These are phyloP conservation scores for Linnemannia elongata DNA, from an alignment of 192 early-diverging fungal genomes.

Conservation along the genomic window DNA sequence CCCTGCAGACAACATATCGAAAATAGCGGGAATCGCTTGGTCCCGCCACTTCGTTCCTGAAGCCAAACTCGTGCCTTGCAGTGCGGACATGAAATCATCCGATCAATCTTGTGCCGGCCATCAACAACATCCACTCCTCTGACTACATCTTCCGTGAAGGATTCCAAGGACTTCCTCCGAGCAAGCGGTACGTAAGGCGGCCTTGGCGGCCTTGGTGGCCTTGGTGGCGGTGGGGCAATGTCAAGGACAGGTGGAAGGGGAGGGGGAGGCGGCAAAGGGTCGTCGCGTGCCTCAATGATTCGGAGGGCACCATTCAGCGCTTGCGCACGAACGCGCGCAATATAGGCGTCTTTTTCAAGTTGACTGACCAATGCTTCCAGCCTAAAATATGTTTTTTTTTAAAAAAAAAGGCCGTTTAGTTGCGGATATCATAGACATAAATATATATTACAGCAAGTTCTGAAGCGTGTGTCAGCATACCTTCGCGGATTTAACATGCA, in stretches of 20 bases:
- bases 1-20: conserved; percentile 26
- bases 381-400: not conserved
- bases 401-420: not conserved
- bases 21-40: not conserved
- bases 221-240: not conserved
- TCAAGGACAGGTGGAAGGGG: not conserved
- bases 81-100: conserved; percentile 7
- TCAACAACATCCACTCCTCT: conserved; percentile 8
- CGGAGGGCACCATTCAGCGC: not conserved
- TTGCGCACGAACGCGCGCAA: not conserved
- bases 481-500: not conserved
- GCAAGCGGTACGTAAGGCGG: not conserved
- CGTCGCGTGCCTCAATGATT: not conserved
- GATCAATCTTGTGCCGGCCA: conserved; percentile 2
- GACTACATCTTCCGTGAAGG: conserved; percentile 17
- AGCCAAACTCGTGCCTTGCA: conserved; percentile 25
- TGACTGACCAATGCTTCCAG: not conserved
- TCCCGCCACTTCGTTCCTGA: conserved; percentile 1
- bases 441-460: too few species aligned
- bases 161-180: not conserved
- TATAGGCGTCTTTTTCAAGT: not conserved
- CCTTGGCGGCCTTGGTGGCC: not conserved
- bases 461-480: not conserved
- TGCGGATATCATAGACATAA: not conserved
- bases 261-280: not conserved